These are phyloP conservation scores for Urtica urens DNA, from an alignment of 306 rosid genomes.

Conservation along the genomic window DNA sequence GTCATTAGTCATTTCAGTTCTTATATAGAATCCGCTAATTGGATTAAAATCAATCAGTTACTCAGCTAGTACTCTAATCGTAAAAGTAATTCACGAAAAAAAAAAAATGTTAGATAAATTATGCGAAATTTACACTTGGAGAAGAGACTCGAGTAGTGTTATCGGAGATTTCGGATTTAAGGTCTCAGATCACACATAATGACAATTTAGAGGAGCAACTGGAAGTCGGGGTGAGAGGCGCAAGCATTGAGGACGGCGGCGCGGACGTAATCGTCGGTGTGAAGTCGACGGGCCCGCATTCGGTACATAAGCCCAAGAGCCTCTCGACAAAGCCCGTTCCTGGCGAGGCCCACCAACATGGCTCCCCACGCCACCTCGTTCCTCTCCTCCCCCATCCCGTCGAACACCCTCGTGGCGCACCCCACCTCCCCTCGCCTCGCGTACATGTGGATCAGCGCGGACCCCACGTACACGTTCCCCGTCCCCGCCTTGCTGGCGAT, in stretches of 20 bases:
- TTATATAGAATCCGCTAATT: no score
- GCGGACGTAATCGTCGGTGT: constrained; percentile 60
- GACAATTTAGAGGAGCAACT: no score
- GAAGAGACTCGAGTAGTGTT: no score
- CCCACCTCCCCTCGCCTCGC: constrained; percentile 66
- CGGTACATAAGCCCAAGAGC: constrained; percentile 73
- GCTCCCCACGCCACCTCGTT: constrained; percentile 83
- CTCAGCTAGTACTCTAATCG: no score
- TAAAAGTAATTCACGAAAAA: no score
- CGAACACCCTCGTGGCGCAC: constrained; percentile 68
- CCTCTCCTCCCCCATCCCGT: constrained; percentile 69
- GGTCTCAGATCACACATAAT: no score
- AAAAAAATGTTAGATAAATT: no score
- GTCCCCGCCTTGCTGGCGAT: constrained; percentile 61
- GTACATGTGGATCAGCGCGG: constrained; percentile 73
- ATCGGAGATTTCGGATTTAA: no score
- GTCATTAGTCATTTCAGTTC: no score
- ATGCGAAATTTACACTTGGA: no score
- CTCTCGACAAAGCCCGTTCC: constrained; percentile 66
- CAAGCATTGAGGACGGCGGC: constrained; percentile 51
- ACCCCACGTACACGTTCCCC: constrained; percentile 69
- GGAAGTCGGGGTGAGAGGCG: no score
- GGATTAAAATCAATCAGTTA: no score
- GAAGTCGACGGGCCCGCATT: constrained; percentile 71
- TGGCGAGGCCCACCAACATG: constrained; percentile 75